Evolutionary conservation across 2,329 filamentous ascomycete genomes (phyloP).

Genomic region (Colletotrichum destructivum): DNA sequence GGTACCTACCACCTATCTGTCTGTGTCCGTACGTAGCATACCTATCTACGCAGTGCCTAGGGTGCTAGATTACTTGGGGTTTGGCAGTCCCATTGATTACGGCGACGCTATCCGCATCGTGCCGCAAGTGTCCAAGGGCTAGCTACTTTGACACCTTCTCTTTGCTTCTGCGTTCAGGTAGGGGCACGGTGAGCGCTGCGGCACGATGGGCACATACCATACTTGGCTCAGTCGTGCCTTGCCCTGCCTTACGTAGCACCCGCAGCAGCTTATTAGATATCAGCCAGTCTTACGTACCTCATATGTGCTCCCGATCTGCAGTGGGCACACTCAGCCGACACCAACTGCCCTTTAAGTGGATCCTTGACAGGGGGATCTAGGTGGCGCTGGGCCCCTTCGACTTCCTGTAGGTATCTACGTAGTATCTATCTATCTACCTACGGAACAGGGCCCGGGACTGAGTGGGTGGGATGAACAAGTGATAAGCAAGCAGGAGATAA

Average conservation of each 20-base stretch:
- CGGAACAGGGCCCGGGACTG: neutral
- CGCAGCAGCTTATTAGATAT: slow-evolving; percentile 4
- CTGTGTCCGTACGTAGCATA: neutral
- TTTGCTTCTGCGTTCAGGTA: slow-evolving; percentile 10
- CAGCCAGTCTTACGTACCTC: slow-evolving; percentile 21
- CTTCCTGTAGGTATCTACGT: neutral
- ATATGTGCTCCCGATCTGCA: slow-evolving; percentile 28
- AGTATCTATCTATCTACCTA: neutral
- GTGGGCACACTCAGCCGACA: slow-evolving; percentile 27
- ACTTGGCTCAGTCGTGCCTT: slow-evolving; percentile 9
- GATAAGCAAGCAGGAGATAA: slow-evolving; percentile 15
- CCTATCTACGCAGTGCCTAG: neutral
- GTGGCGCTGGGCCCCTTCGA: slow-evolving; percentile 2
- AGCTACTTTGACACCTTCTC: slow-evolving; percentile 14
- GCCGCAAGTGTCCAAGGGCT: slow-evolving; percentile 16
- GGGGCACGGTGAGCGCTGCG: neutral
- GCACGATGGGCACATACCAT: slow-evolving; percentile 13
- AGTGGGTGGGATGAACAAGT: slow-evolving; percentile 3
- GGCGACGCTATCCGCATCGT: slow-evolving; percentile 3
- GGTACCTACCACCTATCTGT: neutral
- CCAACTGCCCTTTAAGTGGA: slow-evolving; percentile 19
- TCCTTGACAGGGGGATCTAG: slow-evolving; percentile 13
- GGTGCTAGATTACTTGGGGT: slow-evolving; percentile 5
- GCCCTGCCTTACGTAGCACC: slow-evolving; percentile 14
- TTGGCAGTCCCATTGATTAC: slow-evolving; percentile 23